These are phyloP conservation scores for Zoysia matrella DNA, from an alignment of 202 grass and related monocot species.

Conservation along the genomic window DNA sequence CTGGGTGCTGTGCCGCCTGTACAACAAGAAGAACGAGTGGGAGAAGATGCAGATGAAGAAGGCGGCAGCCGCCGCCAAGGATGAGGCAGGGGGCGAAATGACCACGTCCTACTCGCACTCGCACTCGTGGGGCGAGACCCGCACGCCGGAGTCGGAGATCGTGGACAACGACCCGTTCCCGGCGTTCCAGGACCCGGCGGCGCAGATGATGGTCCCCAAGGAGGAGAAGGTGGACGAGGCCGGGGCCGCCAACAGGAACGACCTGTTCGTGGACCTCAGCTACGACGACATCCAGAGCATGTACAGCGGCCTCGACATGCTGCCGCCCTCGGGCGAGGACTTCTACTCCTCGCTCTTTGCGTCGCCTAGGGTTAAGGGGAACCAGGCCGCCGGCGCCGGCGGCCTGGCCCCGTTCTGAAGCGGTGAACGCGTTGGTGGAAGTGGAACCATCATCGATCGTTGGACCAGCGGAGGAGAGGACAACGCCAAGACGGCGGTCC, in stretches of 20 bases:
- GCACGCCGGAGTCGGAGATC: slow-evolving; percentile 73
- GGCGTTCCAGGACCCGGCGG: slow-evolving; percentile 42
- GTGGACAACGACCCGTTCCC: slow-evolving; percentile 64
- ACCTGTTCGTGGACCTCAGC: slow-evolving; percentile 67
- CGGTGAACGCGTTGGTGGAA: not conserved
- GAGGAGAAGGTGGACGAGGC: slow-evolving; percentile 40
- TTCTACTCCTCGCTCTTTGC: slow-evolving; percentile 62
- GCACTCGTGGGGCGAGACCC: slow-evolving; percentile 61
- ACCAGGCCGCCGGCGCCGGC: slow-evolving; percentile 19
- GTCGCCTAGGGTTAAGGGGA: slow-evolving; percentile 48
- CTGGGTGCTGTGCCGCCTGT: slow-evolving; percentile 92
- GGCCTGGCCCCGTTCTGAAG: slow-evolving; percentile 48
- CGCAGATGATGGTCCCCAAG: slow-evolving; percentile 62
- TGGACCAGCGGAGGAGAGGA: not conserved
- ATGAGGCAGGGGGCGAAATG: slow-evolving; percentile 43
- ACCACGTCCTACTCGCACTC: slow-evolving; percentile 41
- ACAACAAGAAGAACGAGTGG: slow-evolving; percentile 99
- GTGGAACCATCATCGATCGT: not conserved
- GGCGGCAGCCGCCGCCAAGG: not conserved
- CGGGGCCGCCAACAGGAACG: not conserved
- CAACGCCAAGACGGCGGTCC: not conserved
- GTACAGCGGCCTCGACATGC: slow-evolving; percentile 56
- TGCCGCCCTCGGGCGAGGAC: slow-evolving; percentile 57
- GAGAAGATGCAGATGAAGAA: slow-evolving; percentile 64
- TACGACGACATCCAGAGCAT: slow-evolving; percentile 77